phyloP scores from a whole-genome alignment of 2,329 filamentous ascomycete genomes.

The Diaporthe nobilis region DNA sequence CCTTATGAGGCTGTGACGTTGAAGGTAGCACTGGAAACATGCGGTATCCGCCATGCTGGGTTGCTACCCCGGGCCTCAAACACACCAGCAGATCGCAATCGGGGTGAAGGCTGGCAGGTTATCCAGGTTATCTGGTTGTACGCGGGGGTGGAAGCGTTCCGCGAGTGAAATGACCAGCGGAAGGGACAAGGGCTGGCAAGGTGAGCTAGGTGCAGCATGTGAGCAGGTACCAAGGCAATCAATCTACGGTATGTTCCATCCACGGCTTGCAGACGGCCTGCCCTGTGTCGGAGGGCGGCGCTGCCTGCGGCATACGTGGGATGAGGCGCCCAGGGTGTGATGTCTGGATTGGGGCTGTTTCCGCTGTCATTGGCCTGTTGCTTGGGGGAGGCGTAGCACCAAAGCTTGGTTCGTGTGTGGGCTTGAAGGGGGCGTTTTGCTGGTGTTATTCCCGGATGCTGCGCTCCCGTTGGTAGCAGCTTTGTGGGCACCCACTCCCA shows the following conservation, averaged over 20 bases:
- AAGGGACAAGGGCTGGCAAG: slow-evolving; percentile 13
- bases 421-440: slow-evolving; percentile 2
- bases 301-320: slow-evolving; percentile 21
- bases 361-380: slow-evolving; percentile 26
- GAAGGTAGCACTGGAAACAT: slow-evolving; percentile 18
- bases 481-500: slow-evolving; percentile 16
- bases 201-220: slow-evolving; percentile 6
- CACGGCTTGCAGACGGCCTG: slow-evolving; percentile 7
- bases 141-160: slow-evolving; percentile 24
- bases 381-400: slow-evolving; percentile 19
- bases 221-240: slow-evolving; percentile 10
- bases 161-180: slow-evolving; percentile 1
- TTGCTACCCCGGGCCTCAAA: slow-evolving; percentile 7
- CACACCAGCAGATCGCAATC: slow-evolving; percentile 12
- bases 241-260: background rate
- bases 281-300: slow-evolving; percentile 22
- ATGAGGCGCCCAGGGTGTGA: slow-evolving; percentile 7
- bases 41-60: slow-evolving; percentile 33
- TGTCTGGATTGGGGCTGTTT: slow-evolving; percentile 10
- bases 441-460: slow-evolving; percentile 34
- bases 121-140: slow-evolving; percentile 1
- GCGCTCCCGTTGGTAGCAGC: slow-evolving; percentile 10
- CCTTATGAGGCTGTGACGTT: slow-evolving; percentile 25
- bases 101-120: background rate
- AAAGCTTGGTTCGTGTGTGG: slow-evolving; percentile 26